Percentiles rank a stretch among this genome's conserved stretches.
phyloP scores from a whole-genome alignment of 805 yeast species.

The Danielia reshetovae region DNA sequence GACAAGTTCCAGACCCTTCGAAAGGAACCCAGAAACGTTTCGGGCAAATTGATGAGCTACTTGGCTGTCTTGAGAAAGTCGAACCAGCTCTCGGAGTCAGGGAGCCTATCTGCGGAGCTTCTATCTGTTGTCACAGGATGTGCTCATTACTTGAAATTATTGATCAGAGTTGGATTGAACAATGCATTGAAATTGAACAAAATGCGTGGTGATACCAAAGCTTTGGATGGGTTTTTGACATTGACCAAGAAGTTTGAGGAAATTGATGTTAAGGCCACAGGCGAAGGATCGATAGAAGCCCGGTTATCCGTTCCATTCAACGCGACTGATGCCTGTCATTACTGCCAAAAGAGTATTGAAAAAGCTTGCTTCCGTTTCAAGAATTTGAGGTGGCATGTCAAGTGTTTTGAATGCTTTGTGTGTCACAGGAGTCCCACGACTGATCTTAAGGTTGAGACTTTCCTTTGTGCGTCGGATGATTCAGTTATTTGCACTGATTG shows the following conservation, averaged over 20 bases:
- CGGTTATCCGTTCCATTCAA: conserved; percentile 47
- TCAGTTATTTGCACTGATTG: conserved; percentile 61
- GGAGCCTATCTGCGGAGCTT: conserved; percentile 57
- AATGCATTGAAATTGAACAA: conserved; percentile 70
- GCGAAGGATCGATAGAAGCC: conserved; percentile 7
- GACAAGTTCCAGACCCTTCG: conserved; percentile 33
- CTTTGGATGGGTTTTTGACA: conserved; percentile 60
- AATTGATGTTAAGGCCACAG: conserved; percentile 11
- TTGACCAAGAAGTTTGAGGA: conserved; percentile 39
- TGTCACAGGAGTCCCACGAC: conserved; percentile 41
- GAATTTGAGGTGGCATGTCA: conserved; percentile 75
- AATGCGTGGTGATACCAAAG: conserved; percentile 50
- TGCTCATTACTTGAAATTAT: conserved; percentile 86
- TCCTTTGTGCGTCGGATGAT: conserved; percentile 13
- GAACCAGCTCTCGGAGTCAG: conserved; percentile 31
- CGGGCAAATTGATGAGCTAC: conserved; percentile 87
- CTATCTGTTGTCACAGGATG: conserved; percentile 82
- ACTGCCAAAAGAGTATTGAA: conserved; percentile 76
- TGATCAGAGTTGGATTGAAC: conserved; percentile 76
- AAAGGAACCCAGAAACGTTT: conserved; percentile 77
- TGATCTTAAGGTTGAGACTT: conserved; percentile 12
- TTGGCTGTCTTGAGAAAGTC: conserved; percentile 76
- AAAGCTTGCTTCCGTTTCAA: conserved; percentile 66
- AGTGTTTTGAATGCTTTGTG: conserved; percentile 63
- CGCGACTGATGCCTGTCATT: conserved; percentile 72